Conservation (phyloP, 768 basidiomycete species). For the Fistulinella prunicolor region DNA sequence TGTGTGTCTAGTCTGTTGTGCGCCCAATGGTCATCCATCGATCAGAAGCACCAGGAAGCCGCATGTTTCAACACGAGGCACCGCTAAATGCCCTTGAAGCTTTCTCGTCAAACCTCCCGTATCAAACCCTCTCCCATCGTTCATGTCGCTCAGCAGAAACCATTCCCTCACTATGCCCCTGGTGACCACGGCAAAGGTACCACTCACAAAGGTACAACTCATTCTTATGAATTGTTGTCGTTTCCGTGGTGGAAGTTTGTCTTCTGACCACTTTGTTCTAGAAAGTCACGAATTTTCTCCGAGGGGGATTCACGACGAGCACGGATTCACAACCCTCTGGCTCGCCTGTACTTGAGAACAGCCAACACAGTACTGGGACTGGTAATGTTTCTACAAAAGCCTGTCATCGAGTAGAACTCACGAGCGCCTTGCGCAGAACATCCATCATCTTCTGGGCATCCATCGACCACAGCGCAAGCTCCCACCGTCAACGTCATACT, state of each 20-base stretch:
- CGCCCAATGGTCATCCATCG: background rate
- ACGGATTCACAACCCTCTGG: background rate
- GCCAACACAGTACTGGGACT: background rate
- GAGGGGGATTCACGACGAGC: background rate
- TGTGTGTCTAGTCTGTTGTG: too few relatives aligned
- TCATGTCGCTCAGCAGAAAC: background rate
- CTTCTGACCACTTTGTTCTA: too few relatives aligned
- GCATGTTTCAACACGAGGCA: slow-evolving; percentile 28
- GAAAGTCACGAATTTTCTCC: too few relatives aligned
- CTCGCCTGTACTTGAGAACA: background rate
- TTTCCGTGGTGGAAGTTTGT: too few relatives aligned
- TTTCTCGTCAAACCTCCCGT: slow-evolving; percentile 2
- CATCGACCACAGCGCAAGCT: background rate
- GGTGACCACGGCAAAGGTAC: too few relatives aligned
- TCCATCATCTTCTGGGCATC: background rate
- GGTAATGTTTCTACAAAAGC: slow-evolving; percentile 9
- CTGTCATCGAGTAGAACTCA: slow-evolving; percentile 6
- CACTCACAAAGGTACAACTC: slow-evolving; percentile 13
- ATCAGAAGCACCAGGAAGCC: slow-evolving; percentile 7
- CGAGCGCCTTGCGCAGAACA: background rate
- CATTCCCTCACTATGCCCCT: too few relatives aligned
- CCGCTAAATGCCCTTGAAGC: slow-evolving; percentile 1
- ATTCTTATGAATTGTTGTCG: background rate
- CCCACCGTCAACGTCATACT: slow-evolving; percentile 35
- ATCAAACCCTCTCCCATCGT: background rate